Conservation (phyloP, 805 yeast genomes). For the Metschnikowia colocasiae region DNA sequence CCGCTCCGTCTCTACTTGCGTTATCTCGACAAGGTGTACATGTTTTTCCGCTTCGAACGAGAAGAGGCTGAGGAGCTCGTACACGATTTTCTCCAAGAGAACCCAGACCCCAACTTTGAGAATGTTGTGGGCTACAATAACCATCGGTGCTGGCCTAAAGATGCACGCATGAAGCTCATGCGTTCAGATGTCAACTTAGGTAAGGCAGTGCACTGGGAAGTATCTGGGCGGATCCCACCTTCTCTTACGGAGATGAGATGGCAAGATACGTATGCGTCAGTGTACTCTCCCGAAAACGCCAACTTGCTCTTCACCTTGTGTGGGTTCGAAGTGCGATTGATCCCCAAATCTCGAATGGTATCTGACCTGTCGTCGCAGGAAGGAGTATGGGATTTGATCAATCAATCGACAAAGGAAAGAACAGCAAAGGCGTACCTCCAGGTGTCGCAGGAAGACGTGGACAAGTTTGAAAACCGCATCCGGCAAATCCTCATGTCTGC, state of each 20-base stretch:
- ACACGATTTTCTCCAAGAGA: conserved; percentile 72
- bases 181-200: conserved; percentile 91
- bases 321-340: conserved; percentile 89
- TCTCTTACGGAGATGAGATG: conserved; percentile 71
- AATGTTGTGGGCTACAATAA: conserved; percentile 82
- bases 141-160: conserved; percentile 92
- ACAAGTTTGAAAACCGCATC: conserved; percentile 74
- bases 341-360: conserved; percentile 64
- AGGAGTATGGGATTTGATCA: conserved; percentile 86
- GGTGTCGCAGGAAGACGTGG: conserved; percentile 78
- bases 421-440: conserved; percentile 85
- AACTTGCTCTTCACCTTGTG: conserved; percentile 86
- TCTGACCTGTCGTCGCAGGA: conserved; percentile 59
- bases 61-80: conserved; percentile 74
- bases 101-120: conserved; percentile 91
- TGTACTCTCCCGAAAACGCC: conserved; percentile 87
- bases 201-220: conserved; percentile 88
- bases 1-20: conserved; percentile 83
- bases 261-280: conserved; percentile 80
- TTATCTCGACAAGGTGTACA: conserved; percentile 75
- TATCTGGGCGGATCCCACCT: conserved; percentile 72
- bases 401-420: conserved; percentile 70
- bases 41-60: conserved; percentile 69
- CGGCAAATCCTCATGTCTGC: conserved; percentile 91
- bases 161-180: conserved; percentile 84